Evolutionary conservation across 2,329 filamentous ascomycete species (phyloP).

Genomic region (Trichoderma sp.): DNA sequence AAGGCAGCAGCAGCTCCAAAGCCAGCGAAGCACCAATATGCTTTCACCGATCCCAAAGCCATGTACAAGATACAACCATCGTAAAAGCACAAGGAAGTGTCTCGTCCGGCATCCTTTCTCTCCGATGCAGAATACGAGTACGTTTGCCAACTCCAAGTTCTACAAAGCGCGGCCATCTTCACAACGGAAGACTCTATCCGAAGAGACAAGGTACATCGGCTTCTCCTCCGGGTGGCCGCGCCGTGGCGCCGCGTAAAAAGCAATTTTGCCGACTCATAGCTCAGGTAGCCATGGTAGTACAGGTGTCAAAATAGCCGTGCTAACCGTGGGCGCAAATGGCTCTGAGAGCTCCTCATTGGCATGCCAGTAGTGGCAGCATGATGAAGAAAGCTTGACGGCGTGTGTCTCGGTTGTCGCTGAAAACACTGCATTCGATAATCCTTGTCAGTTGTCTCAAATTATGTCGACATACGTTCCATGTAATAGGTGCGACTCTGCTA

Average conservation of each 20-base stretch:
- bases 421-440: not conserved
- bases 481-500: not conserved
- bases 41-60: not conserved
- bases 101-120: not conserved
- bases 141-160: not conserved
- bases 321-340: not conserved
- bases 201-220: not conserved
- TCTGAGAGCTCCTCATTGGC: not conserved
- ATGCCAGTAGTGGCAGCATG: not conserved
- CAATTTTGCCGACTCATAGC: not conserved
- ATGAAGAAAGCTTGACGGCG: not conserved
- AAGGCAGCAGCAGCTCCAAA: not conserved
- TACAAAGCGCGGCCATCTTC: not conserved
- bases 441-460: not conserved
- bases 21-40: not conserved
- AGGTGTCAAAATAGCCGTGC: not conserved
- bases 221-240: not conserved
- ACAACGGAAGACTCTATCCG: not conserved
- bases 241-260: not conserved
- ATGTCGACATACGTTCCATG: not conserved
- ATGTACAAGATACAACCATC: not conserved
- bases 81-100: not conserved
- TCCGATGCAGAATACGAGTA: not conserved
- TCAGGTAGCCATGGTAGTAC: not conserved
- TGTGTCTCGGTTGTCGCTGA: slow-evolving; percentile 2